These are phyloP conservation scores for Karstenula rhodostoma DNA, from an alignment of 2,329 filamentous ascomycete genomes.

Conservation along the genomic window DNA sequence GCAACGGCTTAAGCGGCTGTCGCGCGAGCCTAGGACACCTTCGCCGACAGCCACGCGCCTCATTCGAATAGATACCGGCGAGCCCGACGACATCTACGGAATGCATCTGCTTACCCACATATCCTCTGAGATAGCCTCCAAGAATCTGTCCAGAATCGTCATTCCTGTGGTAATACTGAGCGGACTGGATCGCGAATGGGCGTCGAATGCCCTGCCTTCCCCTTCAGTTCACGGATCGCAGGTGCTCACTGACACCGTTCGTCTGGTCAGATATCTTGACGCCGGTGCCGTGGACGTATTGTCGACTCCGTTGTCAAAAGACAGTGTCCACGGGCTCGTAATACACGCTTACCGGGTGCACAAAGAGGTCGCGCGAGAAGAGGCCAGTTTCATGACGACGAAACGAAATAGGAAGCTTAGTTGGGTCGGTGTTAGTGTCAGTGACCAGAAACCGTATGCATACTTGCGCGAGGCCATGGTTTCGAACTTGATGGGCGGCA, in stretches of 20 bases:
- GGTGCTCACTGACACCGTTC: slow-evolving; percentile 57
- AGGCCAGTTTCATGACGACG: slow-evolving; percentile 74
- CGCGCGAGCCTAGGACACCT: slow-evolving; percentile 51
- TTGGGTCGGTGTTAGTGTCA: slow-evolving; percentile 86
- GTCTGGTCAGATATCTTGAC: slow-evolving; percentile 78
- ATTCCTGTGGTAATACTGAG: slow-evolving; percentile 52
- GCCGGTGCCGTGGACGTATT: slow-evolving; percentile 88
- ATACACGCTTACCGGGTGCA: slow-evolving; percentile 85
- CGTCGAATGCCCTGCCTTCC: slow-evolving; percentile 40
- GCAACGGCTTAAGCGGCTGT: slow-evolving; percentile 49
- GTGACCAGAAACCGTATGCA: slow-evolving; percentile 84
- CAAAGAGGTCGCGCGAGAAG: slow-evolving; percentile 77
- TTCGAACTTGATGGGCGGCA: slow-evolving; percentile 85
- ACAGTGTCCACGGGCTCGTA: slow-evolving; percentile 77
- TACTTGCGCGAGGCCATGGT: slow-evolving; percentile 95
- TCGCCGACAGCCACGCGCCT: slow-evolving; percentile 49
- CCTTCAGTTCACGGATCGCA: slow-evolving; percentile 45
- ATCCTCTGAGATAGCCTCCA: slow-evolving; percentile 52
- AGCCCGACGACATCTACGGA: slow-evolving; percentile 53
- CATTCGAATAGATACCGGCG: slow-evolving; percentile 39
- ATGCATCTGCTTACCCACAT: slow-evolving; percentile 53
- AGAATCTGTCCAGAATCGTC: slow-evolving; percentile 50
- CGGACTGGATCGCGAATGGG: slow-evolving; percentile 45
- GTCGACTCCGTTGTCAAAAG: slow-evolving; percentile 76
- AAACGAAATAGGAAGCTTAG: slow-evolving; percentile 83